These are phyloP conservation scores for Naganishia liquefaciens DNA, from an alignment of 1,284 basidiomycete genomes.

Conservation along the genomic window DNA sequence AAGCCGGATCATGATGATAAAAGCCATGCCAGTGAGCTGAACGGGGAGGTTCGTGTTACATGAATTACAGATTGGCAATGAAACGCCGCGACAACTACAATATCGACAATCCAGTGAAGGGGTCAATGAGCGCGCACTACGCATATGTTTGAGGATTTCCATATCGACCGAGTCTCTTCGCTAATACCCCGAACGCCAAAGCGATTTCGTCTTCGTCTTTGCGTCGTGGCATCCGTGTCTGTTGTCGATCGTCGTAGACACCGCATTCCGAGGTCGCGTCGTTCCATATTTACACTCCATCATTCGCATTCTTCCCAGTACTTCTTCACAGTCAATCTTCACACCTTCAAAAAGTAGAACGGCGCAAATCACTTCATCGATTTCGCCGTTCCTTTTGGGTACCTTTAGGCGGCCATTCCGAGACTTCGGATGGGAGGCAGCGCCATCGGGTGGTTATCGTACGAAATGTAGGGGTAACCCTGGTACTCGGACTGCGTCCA, in stretches of 20 bases:
- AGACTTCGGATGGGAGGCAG: conserved; percentile 25
- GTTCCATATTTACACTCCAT: conserved; percentile 4
- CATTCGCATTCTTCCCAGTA: conserved; percentile 5
- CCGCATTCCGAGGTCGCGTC: not conserved
- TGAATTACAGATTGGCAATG: conserved; percentile 17
- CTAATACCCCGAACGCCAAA: too few relatives aligned
- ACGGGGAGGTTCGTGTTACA: conserved; percentile 25
- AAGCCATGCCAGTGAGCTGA: conserved; percentile 18
- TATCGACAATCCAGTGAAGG: not conserved
- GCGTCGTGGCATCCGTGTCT: conserved; percentile 10
- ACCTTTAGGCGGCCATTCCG: conserved; percentile 22
- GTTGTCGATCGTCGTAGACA: conserved; percentile 3
- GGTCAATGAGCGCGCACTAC: not conserved
- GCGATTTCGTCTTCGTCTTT: conserved; percentile 2
- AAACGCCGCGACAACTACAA: conserved; percentile 6
- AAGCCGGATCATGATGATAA: conserved; percentile 28
- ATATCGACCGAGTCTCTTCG: conserved; percentile 8
- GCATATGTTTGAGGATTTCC: not conserved
- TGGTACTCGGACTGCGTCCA: conserved; percentile 22
- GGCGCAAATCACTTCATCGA: conserved; percentile 3
- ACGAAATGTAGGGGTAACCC: conserved; percentile 21
- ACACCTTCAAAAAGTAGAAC: conserved; percentile 7
- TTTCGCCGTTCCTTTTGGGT: conserved; percentile 8
- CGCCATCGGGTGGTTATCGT: conserved; percentile 27
- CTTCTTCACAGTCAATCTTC: conserved; percentile 20